Percentiles rank a stretch among this genome's conserved stretches.
These are phyloP conservation scores for Leccinum incarnatum DNA, from an alignment of 768 basidiomycete species.

Conservation along the genomic window DNA sequence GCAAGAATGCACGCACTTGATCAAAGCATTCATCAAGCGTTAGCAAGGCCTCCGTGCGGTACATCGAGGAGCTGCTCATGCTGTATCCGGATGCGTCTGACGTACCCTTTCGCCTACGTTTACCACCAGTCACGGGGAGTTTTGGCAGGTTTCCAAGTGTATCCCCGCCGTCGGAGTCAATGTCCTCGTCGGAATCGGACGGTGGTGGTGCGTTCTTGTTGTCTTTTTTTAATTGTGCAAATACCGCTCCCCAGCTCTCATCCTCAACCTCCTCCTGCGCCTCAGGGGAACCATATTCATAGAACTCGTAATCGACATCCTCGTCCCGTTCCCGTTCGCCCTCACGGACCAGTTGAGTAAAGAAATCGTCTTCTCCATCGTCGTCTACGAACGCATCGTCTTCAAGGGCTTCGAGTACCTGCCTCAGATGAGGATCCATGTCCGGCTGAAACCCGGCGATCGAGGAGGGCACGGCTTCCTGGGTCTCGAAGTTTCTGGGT, in stretches of 20 bases:
- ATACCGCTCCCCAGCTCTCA: constrained; percentile 73
- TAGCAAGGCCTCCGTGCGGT: constrained; percentile 83
- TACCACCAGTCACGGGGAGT: constrained; percentile 77
- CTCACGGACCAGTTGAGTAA: constrained; percentile 63
- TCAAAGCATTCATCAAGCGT: constrained; percentile 94
- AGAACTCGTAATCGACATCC: constrained; percentile 63
- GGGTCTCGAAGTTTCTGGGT: constrained; percentile 69
- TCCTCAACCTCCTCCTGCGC: constrained; percentile 29
- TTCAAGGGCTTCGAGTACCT: constrained; percentile 90
- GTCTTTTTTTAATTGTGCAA: constrained; percentile 72
- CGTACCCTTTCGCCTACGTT: constrained; percentile 65
- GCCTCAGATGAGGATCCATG: constrained; percentile 94
- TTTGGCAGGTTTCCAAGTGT: constrained; percentile 74
- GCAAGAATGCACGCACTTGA: constrained; percentile 54
- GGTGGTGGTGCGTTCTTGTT: constrained; percentile 27
- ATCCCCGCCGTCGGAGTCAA: constrained; percentile 69
- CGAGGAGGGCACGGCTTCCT: constrained; percentile 76
- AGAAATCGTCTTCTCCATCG: constrained; percentile 71
- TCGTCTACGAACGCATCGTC: constrained; percentile 94
- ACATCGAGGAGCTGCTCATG: constrained; percentile 97
- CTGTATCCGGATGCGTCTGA: constrained; percentile 93
- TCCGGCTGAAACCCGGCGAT: constrained; percentile 90
- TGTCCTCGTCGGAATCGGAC: constrained; percentile 50
- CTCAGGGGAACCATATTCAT: constrained; percentile 41
- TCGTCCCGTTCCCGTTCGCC: constrained; percentile 68